Evolutionary conservation across 176 grass and related monocot genomes (phyloP).

Genomic region (Carex scoparia): DNA sequence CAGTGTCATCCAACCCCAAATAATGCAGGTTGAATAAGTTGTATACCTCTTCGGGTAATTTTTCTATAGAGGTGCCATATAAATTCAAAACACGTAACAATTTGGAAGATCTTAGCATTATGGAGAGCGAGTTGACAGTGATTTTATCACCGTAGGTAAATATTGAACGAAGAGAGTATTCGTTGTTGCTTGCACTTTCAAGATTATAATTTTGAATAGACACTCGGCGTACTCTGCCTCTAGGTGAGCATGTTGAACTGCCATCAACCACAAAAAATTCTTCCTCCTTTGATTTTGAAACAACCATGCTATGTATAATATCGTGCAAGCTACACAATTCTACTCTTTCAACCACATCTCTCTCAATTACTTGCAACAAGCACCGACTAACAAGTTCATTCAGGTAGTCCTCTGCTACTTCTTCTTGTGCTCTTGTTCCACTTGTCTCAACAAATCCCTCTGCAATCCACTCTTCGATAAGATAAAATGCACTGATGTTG

Average conservation of each 20-base stretch:
- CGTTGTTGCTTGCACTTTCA: neutral
- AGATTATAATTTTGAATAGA: constrained; percentile 14
- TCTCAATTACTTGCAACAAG: neutral
- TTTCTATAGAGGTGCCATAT: neutral
- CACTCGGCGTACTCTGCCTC: constrained; percentile 15
- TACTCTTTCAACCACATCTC: neutral
- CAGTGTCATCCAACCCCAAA: constrained; percentile 25
- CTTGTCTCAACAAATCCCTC: neutral
- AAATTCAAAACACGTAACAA: constrained; percentile 29
- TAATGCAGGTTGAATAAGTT: constrained; percentile 30
- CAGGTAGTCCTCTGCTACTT: neutral
- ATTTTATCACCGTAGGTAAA: neutral
- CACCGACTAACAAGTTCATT: constrained; percentile 5
- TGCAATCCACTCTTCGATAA: neutral
- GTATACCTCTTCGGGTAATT: constrained; percentile 23
- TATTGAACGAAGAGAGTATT: constrained; percentile 20
- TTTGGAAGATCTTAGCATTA: neutral
- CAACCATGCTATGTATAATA: neutral
- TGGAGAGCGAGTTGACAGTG: neutral
- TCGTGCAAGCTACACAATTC: neutral
- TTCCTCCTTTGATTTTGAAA: neutral
- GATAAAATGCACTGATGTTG: no score
- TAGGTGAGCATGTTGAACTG: neutral
- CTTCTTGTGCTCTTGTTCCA: neutral
- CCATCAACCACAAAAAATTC: neutral